Evolutionary conservation across 495 filamentous ascomycete species (phyloP).

Genomic region (Lasiosphaeris hirsuta): DNA sequence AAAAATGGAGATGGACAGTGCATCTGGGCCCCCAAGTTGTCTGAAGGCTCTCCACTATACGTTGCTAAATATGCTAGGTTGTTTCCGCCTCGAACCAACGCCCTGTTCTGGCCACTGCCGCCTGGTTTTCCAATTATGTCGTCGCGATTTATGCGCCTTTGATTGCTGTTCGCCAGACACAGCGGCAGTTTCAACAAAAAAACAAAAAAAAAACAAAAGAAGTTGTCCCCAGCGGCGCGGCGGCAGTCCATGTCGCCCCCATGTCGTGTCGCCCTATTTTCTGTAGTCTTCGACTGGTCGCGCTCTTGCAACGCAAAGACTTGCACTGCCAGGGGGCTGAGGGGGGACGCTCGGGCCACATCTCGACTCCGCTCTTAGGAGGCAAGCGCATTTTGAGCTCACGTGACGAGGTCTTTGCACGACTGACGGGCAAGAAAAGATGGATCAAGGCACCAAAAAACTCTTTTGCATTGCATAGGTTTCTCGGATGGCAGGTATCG

Average conservation of each 20-base stretch:
- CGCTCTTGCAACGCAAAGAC: too few species aligned
- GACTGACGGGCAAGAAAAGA: neutral
- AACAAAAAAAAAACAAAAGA: too few species aligned
- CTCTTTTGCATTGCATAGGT: neutral
- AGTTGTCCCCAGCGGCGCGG: too few species aligned
- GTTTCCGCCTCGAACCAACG: too few species aligned
- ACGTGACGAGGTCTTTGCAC: neutral
- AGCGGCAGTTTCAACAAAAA: too few species aligned
- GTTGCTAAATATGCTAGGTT: too few species aligned
- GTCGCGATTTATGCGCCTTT: too few species aligned
- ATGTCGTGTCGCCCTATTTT: neutral
- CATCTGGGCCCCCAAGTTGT: too few species aligned
- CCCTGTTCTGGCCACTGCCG: too few species aligned
- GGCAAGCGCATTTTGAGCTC: neutral
- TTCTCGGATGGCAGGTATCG: neutral
- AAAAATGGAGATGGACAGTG: neutral
- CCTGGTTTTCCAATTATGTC: too few species aligned
- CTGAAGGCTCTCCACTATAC: too few species aligned
- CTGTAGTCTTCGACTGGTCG: neutral
- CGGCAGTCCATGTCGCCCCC: neutral
- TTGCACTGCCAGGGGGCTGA: neutral
- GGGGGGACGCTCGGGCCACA: conserved; percentile 5
- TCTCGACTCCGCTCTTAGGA: neutral
- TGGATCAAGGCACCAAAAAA: conserved; percentile 6
- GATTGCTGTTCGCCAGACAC: too few species aligned